Conservation (phyloP, 306 rosid species). For the Dicorynia guianensis region DNA sequence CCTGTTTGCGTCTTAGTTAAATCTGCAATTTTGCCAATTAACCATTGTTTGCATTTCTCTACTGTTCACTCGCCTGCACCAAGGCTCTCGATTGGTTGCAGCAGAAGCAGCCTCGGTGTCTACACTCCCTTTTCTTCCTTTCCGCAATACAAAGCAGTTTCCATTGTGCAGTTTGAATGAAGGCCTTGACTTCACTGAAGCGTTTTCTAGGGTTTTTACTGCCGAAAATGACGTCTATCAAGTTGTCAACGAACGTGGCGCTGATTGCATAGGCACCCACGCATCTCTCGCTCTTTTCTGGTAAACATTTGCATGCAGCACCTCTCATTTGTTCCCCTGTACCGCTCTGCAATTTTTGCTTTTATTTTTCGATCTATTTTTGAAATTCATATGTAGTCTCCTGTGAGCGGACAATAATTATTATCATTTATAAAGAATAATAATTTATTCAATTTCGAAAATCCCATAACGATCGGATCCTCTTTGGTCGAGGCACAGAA, state of each 20-base stretch:
- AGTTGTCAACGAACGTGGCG: constrained; percentile 47
- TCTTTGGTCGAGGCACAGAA: neutral
- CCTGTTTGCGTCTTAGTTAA: too few relatives aligned
- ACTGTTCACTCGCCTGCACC: too few relatives aligned
- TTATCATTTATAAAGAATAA: too few relatives aligned
- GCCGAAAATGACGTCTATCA: constrained; percentile 13
- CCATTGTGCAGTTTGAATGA: too few relatives aligned
- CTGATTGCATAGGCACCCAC: constrained; percentile 30
- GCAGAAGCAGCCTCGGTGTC: too few relatives aligned
- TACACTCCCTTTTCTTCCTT: neutral
- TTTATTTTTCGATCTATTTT: neutral
- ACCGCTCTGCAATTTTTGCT: neutral
- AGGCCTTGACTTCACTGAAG: neutral
- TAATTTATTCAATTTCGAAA: too few relatives aligned
- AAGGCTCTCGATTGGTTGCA: neutral
- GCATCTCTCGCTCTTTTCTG: constrained; percentile 25
- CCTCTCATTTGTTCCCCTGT: too few relatives aligned
- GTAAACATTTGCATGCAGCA: constrained; percentile 8
- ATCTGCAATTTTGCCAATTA: too few relatives aligned
- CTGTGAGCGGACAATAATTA: too few relatives aligned
- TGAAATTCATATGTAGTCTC: too few relatives aligned
- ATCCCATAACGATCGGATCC: neutral
- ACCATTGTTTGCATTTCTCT: too few relatives aligned
- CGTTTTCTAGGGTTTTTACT: constrained; percentile 39
- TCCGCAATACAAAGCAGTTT: too few relatives aligned